Percentiles rank a stretch among this genome's conserved stretches.
phyloP scores from a whole-genome alignment of 495 filamentous ascomycete species.

The Aspergillus homomorphus region DNA sequence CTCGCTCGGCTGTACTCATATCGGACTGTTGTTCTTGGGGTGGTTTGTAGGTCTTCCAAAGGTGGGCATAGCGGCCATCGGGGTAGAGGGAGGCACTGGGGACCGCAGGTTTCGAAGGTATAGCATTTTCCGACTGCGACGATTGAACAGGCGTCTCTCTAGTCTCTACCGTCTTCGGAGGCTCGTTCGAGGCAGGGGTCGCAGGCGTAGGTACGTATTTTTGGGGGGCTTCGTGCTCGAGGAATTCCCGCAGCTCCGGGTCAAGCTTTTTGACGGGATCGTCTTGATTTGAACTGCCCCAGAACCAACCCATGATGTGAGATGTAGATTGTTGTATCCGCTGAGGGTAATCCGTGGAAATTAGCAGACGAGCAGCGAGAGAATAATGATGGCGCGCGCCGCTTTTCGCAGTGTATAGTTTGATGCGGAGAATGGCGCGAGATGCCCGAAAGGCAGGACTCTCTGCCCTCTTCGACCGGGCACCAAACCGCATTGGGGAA shows the following conservation, averaged over 20 bases:
- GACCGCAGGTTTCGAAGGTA: conserved; percentile 45
- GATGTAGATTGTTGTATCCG: not conserved
- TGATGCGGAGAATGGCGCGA: conserved; percentile 1
- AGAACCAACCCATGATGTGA: conserved; percentile 66
- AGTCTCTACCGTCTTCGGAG: conserved; percentile 16
- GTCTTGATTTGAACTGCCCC: conserved; percentile 46
- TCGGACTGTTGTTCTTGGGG: conserved; percentile 53
- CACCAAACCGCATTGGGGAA: conserved; percentile 23
- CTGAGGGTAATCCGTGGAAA: too few relatives aligned
- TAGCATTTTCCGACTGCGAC: conserved; percentile 18
- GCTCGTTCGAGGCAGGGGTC: conserved; percentile 19
- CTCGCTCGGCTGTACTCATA: conserved; percentile 59
- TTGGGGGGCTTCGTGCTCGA: conserved; percentile 75
- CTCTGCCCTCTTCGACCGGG: not conserved
- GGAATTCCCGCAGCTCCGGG: conserved; percentile 78
- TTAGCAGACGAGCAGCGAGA: too few relatives aligned
- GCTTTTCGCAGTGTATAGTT: not conserved
- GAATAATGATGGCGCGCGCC: too few relatives aligned
- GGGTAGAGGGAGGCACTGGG: conserved; percentile 58
- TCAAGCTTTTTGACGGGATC: conserved; percentile 83
- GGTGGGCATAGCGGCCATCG: conserved; percentile 89
- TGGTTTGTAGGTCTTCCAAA: conserved; percentile 86
- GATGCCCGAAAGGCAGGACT: not conserved
- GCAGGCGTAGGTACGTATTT: conserved; percentile 58
- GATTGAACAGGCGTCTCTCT: conserved; percentile 17